These are phyloP conservation scores for Metschnikowia sp. DNA, from an alignment of 805 yeast species.

Conservation along the genomic window DNA sequence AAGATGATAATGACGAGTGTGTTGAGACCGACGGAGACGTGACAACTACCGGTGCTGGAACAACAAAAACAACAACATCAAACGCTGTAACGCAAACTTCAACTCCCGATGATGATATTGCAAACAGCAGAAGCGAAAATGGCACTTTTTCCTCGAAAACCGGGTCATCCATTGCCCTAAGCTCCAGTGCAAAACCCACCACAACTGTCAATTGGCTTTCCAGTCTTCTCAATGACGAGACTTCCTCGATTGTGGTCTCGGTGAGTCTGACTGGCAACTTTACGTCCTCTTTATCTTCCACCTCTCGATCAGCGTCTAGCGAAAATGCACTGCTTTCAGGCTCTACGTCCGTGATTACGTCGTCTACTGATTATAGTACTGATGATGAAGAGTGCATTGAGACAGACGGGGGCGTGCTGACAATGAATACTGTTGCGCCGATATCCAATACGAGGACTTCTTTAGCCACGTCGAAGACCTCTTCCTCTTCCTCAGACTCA, in stretches of 20 bases:
- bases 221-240: too few species aligned
- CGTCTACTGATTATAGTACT: not conserved
- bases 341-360: constrained; percentile 30
- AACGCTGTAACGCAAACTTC: not conserved
- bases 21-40: not conserved
- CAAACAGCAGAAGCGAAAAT: too few species aligned
- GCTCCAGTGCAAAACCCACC: too few species aligned
- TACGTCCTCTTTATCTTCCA: too few species aligned
- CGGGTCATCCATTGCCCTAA: too few species aligned
- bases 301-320: too few species aligned
- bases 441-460: too few species aligned
- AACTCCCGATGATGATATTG: too few species aligned
- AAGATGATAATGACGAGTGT: not conserved
- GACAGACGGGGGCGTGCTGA: constrained; percentile 8
- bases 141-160: too few species aligned
- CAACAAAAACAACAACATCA: constrained; percentile 37
- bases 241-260: too few species aligned
- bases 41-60: constrained; percentile 1
- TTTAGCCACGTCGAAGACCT: not conserved
- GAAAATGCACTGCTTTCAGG: constrained; percentile 1
- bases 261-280: too few species aligned
- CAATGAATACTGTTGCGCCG: not conserved
- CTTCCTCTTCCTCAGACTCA: not conserved
- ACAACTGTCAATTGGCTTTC: too few species aligned
- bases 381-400: constrained; percentile 12